Base-by-base conservation (phyloP, 148 eudicot genomes). In the Amaranthus hypochondriacus region DNA sequence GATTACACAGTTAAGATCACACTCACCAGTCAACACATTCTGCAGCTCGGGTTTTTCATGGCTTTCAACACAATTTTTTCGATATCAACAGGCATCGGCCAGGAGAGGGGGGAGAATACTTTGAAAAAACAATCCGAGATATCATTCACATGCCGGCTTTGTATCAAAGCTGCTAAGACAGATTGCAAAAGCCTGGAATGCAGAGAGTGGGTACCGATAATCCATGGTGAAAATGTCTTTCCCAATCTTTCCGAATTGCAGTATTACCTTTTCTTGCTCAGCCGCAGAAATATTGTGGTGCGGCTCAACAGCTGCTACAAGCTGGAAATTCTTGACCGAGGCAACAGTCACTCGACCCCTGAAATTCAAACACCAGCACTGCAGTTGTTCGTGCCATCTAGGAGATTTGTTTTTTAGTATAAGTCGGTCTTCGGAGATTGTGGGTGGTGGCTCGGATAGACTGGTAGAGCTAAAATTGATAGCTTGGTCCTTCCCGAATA, bases 221-320 rank as follows among this genome's bases (percentile, higher is more conserved):
- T 94, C 97, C 98, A 94, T 94, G 78, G 97, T 91, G 83, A 94
- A 94, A 4, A 91, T 88, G 58, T 91, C 95, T 66, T 89, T 94
- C 42, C 98, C 97, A 50, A 91, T 89, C 81, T 94, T 88, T 55
- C 98, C 93, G 81, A 91, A 91, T 80, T 94, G 97, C 68, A 91
- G 68, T 62, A 94, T 87, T 7, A 94, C 93, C 78, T 87, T 89
- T 15, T 89, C 97, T 54, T 86, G 90, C 80, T 94, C 97, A 8
- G 80, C 84, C 50, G 78, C 85, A 4, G 97, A 76, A 62, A 91
- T 77, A 9, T 89, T 80, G 47, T 89, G 92, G 72, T 87, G 87
- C 12, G 89, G 87, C 75, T 87, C 89, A 75, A 85, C 86, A 55
- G 91, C 86, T 49, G 98, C 98, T 74, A 89, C 97, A 6, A 89